Conservation (phyloP, 2,329 filamentous ascomycete species). For the Lachnellula subtilissima region DNA sequence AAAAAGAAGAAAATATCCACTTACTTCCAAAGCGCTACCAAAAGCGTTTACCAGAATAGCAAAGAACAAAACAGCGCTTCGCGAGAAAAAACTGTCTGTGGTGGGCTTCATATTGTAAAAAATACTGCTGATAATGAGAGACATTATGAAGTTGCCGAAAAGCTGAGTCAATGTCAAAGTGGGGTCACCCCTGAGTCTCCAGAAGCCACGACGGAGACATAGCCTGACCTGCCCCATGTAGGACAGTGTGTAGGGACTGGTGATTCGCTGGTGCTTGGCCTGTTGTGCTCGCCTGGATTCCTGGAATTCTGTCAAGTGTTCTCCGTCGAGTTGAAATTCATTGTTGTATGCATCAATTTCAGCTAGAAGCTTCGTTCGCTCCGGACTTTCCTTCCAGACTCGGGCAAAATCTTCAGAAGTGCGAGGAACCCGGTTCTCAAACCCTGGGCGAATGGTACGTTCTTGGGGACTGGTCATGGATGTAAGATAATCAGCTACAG, state of each 20-base stretch:
- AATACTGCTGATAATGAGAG: constrained; percentile 56
- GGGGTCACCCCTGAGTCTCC: constrained; percentile 55
- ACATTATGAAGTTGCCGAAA: constrained; percentile 40
- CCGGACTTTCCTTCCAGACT: constrained; percentile 41
- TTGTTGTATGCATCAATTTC: constrained; percentile 24
- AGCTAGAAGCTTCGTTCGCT: constrained; percentile 35
- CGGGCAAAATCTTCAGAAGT: constrained; percentile 65
- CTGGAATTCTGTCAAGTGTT: constrained; percentile 48
- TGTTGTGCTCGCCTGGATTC: constrained; percentile 45
- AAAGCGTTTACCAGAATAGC: constrained; percentile 62
- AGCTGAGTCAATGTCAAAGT: constrained; percentile 9
- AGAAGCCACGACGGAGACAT: constrained; percentile 75
- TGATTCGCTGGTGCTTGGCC: constrained; percentile 55
- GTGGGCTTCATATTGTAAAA: constrained; percentile 53
- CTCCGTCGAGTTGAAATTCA: constrained; percentile 41
- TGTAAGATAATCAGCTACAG: constrained; percentile 65
- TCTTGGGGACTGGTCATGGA: constrained; percentile 66
- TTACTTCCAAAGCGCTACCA: constrained; percentile 47
- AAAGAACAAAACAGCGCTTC: constrained; percentile 62
- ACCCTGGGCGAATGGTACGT: constrained; percentile 49
- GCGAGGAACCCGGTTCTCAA: constrained; percentile 55
- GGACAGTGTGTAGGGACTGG: constrained; percentile 78
- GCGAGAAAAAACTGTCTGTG: constrained; percentile 53
- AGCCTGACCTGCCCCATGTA: constrained; percentile 69
- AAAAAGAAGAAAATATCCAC: constrained; percentile 57